A percentile compares a stretch with the other conserved stretches of the same genome.
Conservation (phyloP, 140 eudicot genomes). For the Cichorium intybus region DNA sequence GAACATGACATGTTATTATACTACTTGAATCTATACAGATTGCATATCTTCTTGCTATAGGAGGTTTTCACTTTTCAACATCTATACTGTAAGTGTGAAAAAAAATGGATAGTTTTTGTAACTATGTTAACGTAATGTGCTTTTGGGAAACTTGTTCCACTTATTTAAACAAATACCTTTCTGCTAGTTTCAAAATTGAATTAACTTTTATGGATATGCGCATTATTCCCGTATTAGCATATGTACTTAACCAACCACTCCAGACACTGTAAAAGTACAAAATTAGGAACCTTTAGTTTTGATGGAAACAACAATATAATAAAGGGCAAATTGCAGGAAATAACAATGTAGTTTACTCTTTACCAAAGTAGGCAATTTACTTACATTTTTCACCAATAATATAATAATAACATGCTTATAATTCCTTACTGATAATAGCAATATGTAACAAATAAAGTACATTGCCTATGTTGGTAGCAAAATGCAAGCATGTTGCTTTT, state of each 20-base stretch:
- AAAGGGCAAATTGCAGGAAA: background rate
- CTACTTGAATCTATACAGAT: conserved; percentile 4
- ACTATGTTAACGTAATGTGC: conserved; percentile 20
- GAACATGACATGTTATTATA: conserved; percentile 20
- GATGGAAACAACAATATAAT: background rate
- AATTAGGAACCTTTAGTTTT: background rate
- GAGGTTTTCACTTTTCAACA: conserved; percentile 27
- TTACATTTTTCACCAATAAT: background rate
- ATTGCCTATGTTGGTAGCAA: too few species aligned
- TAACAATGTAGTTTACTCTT: background rate
- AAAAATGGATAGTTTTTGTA: conserved; percentile 15
- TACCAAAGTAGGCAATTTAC: background rate
- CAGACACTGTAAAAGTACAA: conserved; percentile 53
- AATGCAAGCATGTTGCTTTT: too few species aligned
- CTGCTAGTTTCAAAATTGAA: conserved; percentile 18
- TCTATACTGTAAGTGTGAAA: conserved; percentile 23
- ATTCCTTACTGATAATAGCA: too few species aligned
- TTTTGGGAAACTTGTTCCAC: conserved; percentile 32
- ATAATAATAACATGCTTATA: too few species aligned
- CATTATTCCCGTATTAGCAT: conserved; percentile 34
- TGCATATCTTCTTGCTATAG: conserved; percentile 18
- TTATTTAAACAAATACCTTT: conserved; percentile 22
- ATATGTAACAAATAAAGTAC: too few species aligned
- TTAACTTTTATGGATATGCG: conserved; percentile 21
- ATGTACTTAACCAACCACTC: conserved; percentile 66